Conservation (phyloP, 2,329 filamentous ascomycete species). For the Blastomyces percursus region DNA sequence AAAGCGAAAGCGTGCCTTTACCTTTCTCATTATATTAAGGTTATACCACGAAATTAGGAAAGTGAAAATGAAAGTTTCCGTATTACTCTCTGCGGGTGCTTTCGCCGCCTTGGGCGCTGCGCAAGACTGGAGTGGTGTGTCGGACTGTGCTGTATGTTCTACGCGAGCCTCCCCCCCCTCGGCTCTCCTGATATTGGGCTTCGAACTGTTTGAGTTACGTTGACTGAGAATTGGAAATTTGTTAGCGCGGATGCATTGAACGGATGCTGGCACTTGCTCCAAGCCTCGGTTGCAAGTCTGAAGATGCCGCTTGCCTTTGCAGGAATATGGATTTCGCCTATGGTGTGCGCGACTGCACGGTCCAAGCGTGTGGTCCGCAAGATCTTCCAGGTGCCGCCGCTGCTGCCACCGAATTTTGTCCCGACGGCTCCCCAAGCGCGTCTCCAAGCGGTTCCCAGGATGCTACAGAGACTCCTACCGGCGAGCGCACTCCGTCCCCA, state of each 20-base stretch:
- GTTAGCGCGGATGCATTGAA: slow-evolving; percentile 33
- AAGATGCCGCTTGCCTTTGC: slow-evolving; percentile 34
- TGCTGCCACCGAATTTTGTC: background rate
- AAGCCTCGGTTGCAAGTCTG: slow-evolving; percentile 30
- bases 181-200: background rate
- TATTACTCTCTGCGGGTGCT: slow-evolving; percentile 16
- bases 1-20: background rate
- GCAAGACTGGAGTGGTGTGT: slow-evolving; percentile 15
- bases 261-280: slow-evolving; percentile 34
- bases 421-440: background rate
- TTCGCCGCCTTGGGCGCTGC: slow-evolving; percentile 15
- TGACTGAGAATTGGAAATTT: background rate
- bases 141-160: slow-evolving; percentile 21
- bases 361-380: slow-evolving; percentile 33
- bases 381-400: slow-evolving; percentile 17
- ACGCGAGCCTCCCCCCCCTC: background rate
- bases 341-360: slow-evolving; percentile 39
- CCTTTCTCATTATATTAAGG: background rate
- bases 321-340: slow-evolving; percentile 30
- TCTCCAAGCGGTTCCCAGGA: slow-evolving; percentile 1
- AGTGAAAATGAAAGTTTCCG: slow-evolving; percentile 21
- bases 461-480: slow-evolving; percentile 9
- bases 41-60: background rate
- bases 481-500: slow-evolving; percentile 6
- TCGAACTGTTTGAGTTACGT: too few species aligned